Evolutionary conservation across 176 grass and related monocot species (phyloP), one percentile per base, ranked within the genome.

Genomic region (Eragrostis curvula): DNA sequence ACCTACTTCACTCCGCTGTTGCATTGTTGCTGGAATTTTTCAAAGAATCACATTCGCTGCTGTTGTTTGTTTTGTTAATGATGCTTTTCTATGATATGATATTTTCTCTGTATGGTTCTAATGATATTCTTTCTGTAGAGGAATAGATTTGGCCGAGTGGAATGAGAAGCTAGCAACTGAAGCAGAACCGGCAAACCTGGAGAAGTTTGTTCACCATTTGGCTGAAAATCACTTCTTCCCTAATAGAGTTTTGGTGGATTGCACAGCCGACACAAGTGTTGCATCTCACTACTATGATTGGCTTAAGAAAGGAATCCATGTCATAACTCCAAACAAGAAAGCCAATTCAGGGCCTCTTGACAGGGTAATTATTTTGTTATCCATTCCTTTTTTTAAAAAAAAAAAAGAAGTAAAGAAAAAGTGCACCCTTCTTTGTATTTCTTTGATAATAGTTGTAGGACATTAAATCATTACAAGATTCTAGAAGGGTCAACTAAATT

Each of bases 281-380:
- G 94, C 94, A 85, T 93, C 90, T 53, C 74, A 83, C n/a, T 97
- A 97, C 46, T 91, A 91, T 41, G 90, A 93, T 77, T 97, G 94
- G 90, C 49, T 97, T 68, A 82, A 69, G 46, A 90, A 93, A 67
- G 94, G 94, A 28, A 97, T 97, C 57, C 88, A 97, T 74, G 94
- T 97, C 55, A 87, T 97, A 21, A 97, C 94, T 40, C 94, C 94
- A 43, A 97, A 97, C 71, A 97, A 97, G 84, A 97, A 91, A 84
- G 94, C 90, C 52, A 97, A 97, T 79, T 97, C 94, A 43, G 94
- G 90, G 27, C 94, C 94, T 73, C 86, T 91, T 85, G 90, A 97
- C 47, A 57, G 68, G 81, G 94, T 97, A 93, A 61, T 62, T 39
- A 73, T 74, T 70, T 87, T 63, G 41, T 21, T 72, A 15, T 5